Conservation (phyloP, 495 filamentous ascomycete species). For the Entonaema liquescens region DNA sequence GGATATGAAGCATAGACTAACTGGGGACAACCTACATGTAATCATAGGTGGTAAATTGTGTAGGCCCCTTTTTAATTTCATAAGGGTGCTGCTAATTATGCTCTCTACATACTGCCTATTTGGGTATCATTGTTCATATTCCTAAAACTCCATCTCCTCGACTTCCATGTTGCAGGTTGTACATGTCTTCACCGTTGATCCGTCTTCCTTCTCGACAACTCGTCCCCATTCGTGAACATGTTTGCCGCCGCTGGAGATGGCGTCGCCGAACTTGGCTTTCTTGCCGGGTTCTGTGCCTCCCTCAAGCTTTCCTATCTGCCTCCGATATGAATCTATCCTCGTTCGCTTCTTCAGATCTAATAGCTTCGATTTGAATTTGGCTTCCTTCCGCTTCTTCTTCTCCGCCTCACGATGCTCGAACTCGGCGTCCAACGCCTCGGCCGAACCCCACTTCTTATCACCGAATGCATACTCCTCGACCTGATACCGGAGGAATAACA, state of each 20-base stretch:
- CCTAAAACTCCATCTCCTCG: slow-evolving; percentile 89
- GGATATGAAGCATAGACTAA: no score
- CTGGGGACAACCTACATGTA: no score
- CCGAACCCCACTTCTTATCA: slow-evolving; percentile 80
- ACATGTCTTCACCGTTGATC: slow-evolving; percentile 83
- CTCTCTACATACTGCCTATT: neutral
- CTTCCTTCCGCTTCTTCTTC: slow-evolving; percentile 88
- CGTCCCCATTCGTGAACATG: slow-evolving; percentile 96
- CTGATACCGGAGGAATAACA: slow-evolving; percentile 92
- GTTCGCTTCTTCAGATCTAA: slow-evolving; percentile 92
- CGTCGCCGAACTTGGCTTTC: slow-evolving; percentile 78
- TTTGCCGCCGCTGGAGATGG: slow-evolving; percentile 68
- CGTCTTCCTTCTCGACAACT: slow-evolving; percentile 79
- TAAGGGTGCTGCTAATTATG: neutral
- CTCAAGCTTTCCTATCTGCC: slow-evolving; percentile 58
- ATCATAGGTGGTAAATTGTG: neutral
- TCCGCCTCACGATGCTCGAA: slow-evolving; percentile 81
- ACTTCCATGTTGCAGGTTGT: slow-evolving; percentile 94
- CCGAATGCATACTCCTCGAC: slow-evolving; percentile 89
- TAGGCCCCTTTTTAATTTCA: neutral
- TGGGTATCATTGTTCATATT: slow-evolving; percentile 23
- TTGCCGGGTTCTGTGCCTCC: slow-evolving; percentile 17
- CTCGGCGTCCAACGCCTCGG: slow-evolving; percentile 86
- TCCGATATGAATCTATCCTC: slow-evolving; percentile 85
- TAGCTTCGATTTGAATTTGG: slow-evolving; percentile 88